Percentiles rank a stretch among this genome's conserved stretches.
Conservation (phyloP, 768 basidiomycete species). For the Auriscalpium microsporum region DNA sequence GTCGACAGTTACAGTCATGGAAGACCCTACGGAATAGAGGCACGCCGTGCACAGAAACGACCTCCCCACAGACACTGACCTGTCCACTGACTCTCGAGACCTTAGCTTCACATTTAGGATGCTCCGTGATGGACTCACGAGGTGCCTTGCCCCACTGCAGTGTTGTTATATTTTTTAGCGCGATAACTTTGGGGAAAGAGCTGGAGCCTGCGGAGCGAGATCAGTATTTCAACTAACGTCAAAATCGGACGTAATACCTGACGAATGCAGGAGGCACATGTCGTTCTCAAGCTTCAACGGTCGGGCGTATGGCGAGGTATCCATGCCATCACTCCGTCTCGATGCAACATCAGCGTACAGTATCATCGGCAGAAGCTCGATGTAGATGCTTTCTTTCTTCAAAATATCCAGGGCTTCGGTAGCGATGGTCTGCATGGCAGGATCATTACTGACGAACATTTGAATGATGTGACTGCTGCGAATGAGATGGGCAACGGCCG, state of each 20-base stretch:
- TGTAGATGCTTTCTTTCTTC: not conserved
- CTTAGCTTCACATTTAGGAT: not conserved
- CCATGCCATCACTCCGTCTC: not conserved
- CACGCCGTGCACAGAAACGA: not conserved
- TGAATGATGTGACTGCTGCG: constrained; percentile 15
- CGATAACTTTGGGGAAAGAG: constrained; percentile 13
- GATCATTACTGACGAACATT: constrained; percentile 17
- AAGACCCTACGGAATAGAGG: not conserved
- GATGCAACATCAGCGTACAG: constrained; percentile 13
- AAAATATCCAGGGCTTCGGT: constrained; percentile 10
- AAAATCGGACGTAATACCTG: constrained; percentile 5
- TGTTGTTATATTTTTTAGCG: constrained; percentile 10
- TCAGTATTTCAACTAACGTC: not conserved
- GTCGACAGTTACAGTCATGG: not conserved
- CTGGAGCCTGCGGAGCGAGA: constrained; percentile 11
- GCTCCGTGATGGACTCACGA: constrained; percentile 5
- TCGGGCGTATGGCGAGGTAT: not conserved
- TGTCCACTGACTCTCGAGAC: not conserved
- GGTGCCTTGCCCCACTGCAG: constrained; percentile 3
- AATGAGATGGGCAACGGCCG: constrained; percentile 29
- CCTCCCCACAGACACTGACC: not conserved
- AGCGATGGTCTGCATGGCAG: constrained; percentile 12
- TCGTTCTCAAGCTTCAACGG: not conserved
- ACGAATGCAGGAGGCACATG: not conserved
- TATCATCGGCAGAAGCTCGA: constrained; percentile 12